Conservation (phyloP, 1,284 basidiomycete genomes). For the Naganishia sp. region DNA sequence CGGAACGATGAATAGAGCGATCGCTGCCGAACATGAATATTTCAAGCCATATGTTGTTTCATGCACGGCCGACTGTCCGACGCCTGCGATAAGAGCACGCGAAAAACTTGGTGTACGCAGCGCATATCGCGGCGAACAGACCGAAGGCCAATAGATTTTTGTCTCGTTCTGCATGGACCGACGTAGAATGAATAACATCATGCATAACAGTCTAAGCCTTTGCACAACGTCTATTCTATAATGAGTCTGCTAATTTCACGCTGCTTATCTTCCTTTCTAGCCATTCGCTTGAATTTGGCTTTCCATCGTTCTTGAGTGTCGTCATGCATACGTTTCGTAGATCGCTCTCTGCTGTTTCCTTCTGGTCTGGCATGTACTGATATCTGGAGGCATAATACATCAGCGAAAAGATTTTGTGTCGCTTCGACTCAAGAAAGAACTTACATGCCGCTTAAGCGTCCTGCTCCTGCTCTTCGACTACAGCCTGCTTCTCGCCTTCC, state of each 20-base stretch:
- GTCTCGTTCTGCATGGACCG: no score
- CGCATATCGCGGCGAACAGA: no score
- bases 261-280: not conserved
- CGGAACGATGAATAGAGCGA: not conserved
- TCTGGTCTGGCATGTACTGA: not conserved
- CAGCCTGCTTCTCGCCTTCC: conserved; percentile 25
- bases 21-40: not conserved
- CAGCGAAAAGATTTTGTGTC: not conserved
- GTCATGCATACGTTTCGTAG: no score
- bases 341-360: no score
- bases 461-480: conserved; percentile 22
- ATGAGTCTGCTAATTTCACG: conserved; percentile 9
- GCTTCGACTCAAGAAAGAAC: no score
- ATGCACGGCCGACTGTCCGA: no score
- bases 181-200: conserved; percentile 8
- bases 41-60: no score
- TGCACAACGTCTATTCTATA: conserved; percentile 10
- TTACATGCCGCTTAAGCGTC: conserved; percentile 15
- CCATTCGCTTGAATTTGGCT: not conserved
- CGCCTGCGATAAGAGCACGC: no score
- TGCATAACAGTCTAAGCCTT: conserved; percentile 12
- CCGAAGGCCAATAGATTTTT: no score
- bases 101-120: no score
- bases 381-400: not conserved
- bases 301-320: no score